These are phyloP conservation scores for Pythium utonaiense DNA, from an alignment of 352 stramenopile species.

Conservation along the genomic window DNA sequence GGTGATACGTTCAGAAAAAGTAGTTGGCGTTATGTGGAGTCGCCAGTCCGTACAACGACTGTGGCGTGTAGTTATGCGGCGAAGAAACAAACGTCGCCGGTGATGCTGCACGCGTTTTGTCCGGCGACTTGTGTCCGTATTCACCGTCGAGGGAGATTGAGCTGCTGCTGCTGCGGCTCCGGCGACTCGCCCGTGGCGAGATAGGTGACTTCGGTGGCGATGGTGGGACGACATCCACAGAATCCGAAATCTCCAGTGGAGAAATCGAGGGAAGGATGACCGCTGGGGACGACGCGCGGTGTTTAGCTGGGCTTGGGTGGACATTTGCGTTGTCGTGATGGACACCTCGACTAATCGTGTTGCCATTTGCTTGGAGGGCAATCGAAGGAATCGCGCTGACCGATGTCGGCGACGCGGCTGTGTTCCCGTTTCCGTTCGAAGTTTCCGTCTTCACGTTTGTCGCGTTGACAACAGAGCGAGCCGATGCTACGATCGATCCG, in stretches of 20 bases:
- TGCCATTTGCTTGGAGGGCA: neutral
- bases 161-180: constrained; percentile 13
- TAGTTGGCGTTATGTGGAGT: constrained; percentile 22
- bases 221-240: neutral
- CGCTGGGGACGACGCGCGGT: neutral
- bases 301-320: neutral
- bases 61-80: neutral
- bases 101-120: constrained; percentile 9
- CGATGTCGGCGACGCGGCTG: neutral
- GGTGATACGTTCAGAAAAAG: constrained; percentile 19
- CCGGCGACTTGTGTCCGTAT: constrained; percentile 14
- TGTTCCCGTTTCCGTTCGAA: neutral
- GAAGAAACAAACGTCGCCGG: neutral
- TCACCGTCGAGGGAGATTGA: constrained; percentile 10
- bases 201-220: neutral
- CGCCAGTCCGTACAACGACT: constrained; percentile 10
- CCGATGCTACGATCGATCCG: neutral
- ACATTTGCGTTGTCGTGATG: neutral
- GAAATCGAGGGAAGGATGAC: neutral
- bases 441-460: neutral
- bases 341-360: too few relatives aligned
- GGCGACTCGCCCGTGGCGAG: neutral
- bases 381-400: neutral
- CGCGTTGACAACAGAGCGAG: neutral
- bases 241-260: neutral